Evolutionary conservation across 2,329 filamentous ascomycete genomes (phyloP).

Genomic region (Aureobasidium vineae): DNA sequence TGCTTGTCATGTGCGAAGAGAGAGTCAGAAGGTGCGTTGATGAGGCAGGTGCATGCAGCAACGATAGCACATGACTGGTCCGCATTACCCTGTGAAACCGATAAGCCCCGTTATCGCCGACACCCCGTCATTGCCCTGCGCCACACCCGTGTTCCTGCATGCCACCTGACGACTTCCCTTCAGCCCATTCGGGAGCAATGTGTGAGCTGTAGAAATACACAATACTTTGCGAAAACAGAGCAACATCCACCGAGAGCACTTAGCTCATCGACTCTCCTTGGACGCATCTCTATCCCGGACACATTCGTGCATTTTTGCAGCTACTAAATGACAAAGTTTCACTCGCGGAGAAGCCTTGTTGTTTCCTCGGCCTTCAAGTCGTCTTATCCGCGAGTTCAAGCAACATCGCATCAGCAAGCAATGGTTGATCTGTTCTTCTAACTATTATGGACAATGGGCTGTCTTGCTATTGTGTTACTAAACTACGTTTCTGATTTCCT

Average conservation of each 20-base stretch:
- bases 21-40: neutral
- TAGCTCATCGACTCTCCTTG: neutral
- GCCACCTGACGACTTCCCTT: neutral
- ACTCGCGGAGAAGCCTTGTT: neutral
- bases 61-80: slow-evolving; percentile 21
- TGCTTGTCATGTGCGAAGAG: neutral
- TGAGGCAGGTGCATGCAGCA: slow-evolving; percentile 6
- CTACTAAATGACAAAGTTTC: neutral
- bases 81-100: slow-evolving; percentile 12
- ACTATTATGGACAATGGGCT: neutral
- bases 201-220: neutral
- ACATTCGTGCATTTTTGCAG: neutral
- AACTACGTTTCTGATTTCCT: neutral
- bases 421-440: too few species aligned
- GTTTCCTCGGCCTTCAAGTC: neutral
- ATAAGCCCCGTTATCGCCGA: slow-evolving; percentile 9
- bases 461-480: neutral
- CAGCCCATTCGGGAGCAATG: neutral
- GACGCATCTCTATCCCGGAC: neutral
- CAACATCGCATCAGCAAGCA: too few species aligned
- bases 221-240: neutral
- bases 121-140: slow-evolving; percentile 17
- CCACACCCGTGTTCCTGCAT: slow-evolving; percentile 25
- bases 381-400: too few species aligned
- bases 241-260: neutral